phyloP scores from a whole-genome alignment of 2,329 filamentous ascomycete species.

The Arthrinium puccinioides region DNA sequence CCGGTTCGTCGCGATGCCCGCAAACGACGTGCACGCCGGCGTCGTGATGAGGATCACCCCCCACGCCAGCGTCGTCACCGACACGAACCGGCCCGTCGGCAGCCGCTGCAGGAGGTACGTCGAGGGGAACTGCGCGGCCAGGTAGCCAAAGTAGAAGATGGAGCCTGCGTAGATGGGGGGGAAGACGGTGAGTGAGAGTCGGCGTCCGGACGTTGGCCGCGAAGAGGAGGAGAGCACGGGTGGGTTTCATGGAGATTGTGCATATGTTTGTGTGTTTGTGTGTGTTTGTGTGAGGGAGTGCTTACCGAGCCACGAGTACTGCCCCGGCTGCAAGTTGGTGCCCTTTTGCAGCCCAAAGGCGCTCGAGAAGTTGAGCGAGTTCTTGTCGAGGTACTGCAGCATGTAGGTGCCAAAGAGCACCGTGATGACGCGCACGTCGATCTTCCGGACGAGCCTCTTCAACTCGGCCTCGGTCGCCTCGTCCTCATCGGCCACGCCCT shows the following conservation, averaged over 20 bases:
- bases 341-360: constrained; percentile 39
- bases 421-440: constrained; percentile 22
- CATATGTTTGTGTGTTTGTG: too few species aligned
- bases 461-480: constrained; percentile 17
- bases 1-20: constrained; percentile 46
- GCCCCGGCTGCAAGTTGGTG: constrained; percentile 37
- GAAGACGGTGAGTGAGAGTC: too few species aligned
- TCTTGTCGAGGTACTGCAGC: constrained; percentile 29
- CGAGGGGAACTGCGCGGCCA: constrained; percentile 37
- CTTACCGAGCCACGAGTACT: constrained; percentile 43
- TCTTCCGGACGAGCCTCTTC: constrained; percentile 22
- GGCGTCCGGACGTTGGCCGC: too few species aligned
- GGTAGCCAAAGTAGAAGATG: constrained; percentile 44
- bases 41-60: constrained; percentile 39
- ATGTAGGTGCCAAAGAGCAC: constrained; percentile 23
- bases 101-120: constrained; percentile 38
- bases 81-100: constrained; percentile 41
- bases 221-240: too few species aligned
- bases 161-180: constrained; percentile 22
- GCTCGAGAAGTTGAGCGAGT: constrained; percentile 42
- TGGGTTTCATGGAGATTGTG: too few species aligned
- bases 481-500: constrained; percentile 13
- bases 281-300: too few species aligned
- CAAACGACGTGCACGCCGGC: constrained; percentile 45
- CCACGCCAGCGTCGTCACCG: constrained; percentile 36